Base-by-base conservation (phyloP, 257 asterid genomes). In the Lantana camara region DNA sequence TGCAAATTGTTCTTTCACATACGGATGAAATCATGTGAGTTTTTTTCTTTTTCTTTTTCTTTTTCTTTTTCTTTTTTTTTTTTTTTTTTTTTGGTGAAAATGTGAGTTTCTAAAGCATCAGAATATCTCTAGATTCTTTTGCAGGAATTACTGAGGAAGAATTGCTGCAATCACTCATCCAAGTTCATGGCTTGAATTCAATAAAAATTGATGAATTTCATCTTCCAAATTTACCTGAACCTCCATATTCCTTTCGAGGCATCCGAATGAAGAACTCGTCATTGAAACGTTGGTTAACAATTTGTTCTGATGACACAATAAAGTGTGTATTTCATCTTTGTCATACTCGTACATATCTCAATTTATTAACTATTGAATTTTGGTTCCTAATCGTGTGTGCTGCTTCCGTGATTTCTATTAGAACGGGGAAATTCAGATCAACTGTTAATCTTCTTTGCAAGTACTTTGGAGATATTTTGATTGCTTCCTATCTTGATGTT, bases 401-500 rank as follows among this genome's bases (percentile, higher is more conserved):
- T 58, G 34, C 27, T 73, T 62, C 32, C 10, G 30, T 66, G 55
- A 9, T 49, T 73, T 57, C 34, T 63, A 22, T 41, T 75, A 93
- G 99, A 68, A 75, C 80, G 69, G 97, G 99, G 53, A 87, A 71
- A 75, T 94, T 84, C 73, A 81, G 93, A 66, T 54, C 79, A 37
- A 65, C 84, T 42, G 87, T 78, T 40, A 83, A 94, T 74, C 89
- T 88, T 75, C 96, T 94, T 12, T 83, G 96, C 72, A 94, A 94
- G 92, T 90, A 94, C 88, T 88, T 94, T 44, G 99, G 99, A 23
- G 99, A 94, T 77, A 75, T 88, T 68, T 67, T 90, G 74, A 94
- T 94, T 56, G 97, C 95, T 72, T 85, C 95, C 8, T 94, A 94
- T 78, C 88, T 94, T 45, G 81, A 94, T 64, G 71, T 78, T 50